Base-by-base conservation (phyloP, 768 basidiomycete species). In the Lentinula lateritia region DNA sequence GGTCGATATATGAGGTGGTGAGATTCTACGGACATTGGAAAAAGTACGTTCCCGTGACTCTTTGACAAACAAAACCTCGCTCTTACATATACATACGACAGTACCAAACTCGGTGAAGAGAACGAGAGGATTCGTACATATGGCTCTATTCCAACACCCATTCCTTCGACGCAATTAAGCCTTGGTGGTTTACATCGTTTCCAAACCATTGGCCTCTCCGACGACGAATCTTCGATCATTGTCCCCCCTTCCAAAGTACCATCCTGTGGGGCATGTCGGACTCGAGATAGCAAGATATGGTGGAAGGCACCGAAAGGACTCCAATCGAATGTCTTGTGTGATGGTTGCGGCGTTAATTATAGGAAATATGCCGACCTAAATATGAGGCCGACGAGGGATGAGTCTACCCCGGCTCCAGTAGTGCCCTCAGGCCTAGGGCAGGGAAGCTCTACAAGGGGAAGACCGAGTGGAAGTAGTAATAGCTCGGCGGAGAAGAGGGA, bases 301-400 rank as follows among this genome's bases (percentile, higher is more conserved):
- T 97, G 93, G 93, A 92, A 90, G 71, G 93, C 93, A 13, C 95
- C 94, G 2, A 92, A 92, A 69, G 90, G 89, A 20, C 80, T 95
- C n/a, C 72, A 80, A 0, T 89, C 89, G 1, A 81, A 80, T 62
- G 82, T 93, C 42, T 84, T 96, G 58, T 97, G 94, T 70, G 92
- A 95, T 50, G 79, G 73, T 34, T 97, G 94, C 68, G 94, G 94
- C 12, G 83, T 85, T 50, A 90, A 89, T 65, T 97, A 93, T 89
- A 80, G 94, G 66, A 97, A 95, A 74, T 97, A 97, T 70, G 94
- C 92, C 0, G 93, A 95, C 66, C 77, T 95, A 53, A 92, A 88
- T 66, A 86, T 90, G 28, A 80, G 90, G 45, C 86, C 87, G 8
- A 61, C 86, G 18, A 82, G 90, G 34, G 90, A 93, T 61, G 90